Base-by-base conservation (phyloP, 306 rosid genomes). In the Notholithocarpus densiflorus region DNA sequence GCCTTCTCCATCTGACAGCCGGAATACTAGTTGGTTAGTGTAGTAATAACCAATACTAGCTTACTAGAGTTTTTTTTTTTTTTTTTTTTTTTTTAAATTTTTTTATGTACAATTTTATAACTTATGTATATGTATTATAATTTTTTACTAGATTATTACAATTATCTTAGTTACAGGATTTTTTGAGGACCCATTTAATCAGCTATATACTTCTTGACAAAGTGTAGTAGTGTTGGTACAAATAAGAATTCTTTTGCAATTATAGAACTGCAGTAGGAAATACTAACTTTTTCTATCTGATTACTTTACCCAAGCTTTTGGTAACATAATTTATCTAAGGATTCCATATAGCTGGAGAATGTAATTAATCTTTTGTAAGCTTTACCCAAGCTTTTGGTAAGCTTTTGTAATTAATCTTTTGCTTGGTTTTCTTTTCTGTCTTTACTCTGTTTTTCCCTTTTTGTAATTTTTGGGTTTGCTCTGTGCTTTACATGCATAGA, bases 1-100 rank as follows among this genome's bases (percentile, higher is more conserved):
- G 99, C 88, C 97, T 95, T 75, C 82, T 91, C 61, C 99, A 95
- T 84, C 86, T 95, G 77, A 95, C 99, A 29, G 99, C 99, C 12
- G 99, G 99, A 78, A 95, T 95, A 78, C 89, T 95, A 79, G 97
- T 95, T 32, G 99, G 99, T 95, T 84, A 81, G 87, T 77, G 56
- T 73, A 60, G 37, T 56, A 65, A 69, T n/a, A 32, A 18, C 72
- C 52, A 55, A 43, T 37, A 65, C 56, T 54, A 40, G 18, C 26
- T 32, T 40, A 26, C 61, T 77, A 71, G 69, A 37, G 0, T 8
- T 37, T 37, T 37, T n/a, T n/a, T n/a, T 37, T 37, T 1, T 37
- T 37, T 7, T 37, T 37, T 1, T 37, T 37, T 37, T 37, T 32
- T 31, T 31, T 32, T n/a, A n/a, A n/a, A n/a, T 32, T 61, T 56